phyloP scores from a whole-genome alignment of 78 protist species.

The Dictyostelium purpureum region DNA sequence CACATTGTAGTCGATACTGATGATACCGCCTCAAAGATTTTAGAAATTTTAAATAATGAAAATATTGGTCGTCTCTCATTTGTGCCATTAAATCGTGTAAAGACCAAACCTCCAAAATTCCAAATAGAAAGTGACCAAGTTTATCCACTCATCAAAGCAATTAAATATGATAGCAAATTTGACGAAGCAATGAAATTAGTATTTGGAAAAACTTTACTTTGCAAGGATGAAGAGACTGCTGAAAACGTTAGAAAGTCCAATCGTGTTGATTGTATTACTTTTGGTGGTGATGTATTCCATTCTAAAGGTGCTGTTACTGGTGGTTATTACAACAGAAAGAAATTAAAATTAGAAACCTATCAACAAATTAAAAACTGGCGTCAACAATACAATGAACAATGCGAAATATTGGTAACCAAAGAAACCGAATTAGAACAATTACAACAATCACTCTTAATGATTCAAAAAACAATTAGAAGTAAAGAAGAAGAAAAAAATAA shows the following conservation, averaged over 20 bases:
- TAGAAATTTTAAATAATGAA: slow-evolving; percentile 62
- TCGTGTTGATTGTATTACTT: slow-evolving; percentile 90
- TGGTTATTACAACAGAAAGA: slow-evolving; percentile 89
- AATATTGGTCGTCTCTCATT: slow-evolving; percentile 94
- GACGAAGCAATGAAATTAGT: slow-evolving; percentile 70
- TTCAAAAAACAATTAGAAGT: neutral
- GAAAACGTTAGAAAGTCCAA: slow-evolving; percentile 3
- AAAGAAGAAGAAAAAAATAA: neutral
- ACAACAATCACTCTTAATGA: neutral
- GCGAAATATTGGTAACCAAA: neutral
- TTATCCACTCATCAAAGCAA: slow-evolving; percentile 37
- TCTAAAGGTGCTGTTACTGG: slow-evolving; percentile 96
- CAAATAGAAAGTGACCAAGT: neutral
- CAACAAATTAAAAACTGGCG: slow-evolving; percentile 6
- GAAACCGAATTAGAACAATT: neutral
- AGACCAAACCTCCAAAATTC: neutral
- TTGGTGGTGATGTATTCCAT: slow-evolving; percentile 93
- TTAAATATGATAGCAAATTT: slow-evolving; percentile 23
- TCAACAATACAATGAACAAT: neutral
- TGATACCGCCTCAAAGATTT: slow-evolving; percentile 57
- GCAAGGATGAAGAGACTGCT: slow-evolving; percentile 85
- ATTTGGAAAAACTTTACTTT: slow-evolving; percentile 89
- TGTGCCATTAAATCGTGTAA: slow-evolving; percentile 92
- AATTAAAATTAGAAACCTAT: slow-evolving; percentile 28
- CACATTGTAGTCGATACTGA: slow-evolving; percentile 96